phyloP scores from a whole-genome alignment of 352 stramenopile genomes.

The Phytophthora citrophthora region DNA sequence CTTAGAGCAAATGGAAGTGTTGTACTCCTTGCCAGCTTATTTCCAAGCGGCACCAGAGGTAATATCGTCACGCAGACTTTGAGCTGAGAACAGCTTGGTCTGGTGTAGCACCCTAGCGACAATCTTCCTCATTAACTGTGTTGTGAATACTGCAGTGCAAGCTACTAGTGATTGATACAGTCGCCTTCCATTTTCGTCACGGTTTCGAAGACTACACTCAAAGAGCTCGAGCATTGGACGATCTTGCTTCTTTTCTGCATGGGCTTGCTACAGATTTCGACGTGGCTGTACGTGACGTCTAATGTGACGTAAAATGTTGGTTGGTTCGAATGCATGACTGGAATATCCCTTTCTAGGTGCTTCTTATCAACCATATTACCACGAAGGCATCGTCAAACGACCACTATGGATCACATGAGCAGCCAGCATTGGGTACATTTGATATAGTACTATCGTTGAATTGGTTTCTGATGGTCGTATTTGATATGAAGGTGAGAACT shows the following conservation, averaged over 20 bases:
- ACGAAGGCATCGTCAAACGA: conserved; percentile 43
- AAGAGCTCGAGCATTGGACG: conserved; percentile 72
- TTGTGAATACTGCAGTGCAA: conserved; percentile 57
- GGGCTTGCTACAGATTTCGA: conserved; percentile 60
- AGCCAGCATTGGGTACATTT: conserved; percentile 41
- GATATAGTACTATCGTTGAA: not conserved
- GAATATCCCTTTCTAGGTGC: conserved; percentile 34
- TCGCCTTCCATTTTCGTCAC: conserved; percentile 95
- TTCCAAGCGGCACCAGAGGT: conserved; percentile 52
- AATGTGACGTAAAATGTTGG: not conserved
- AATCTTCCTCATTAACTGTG: not conserved
- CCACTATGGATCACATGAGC: conserved; percentile 20
- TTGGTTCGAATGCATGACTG: not conserved
- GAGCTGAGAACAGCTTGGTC: not conserved
- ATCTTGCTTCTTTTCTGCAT: conserved; percentile 75
- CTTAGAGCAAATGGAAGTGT: conserved; percentile 88
- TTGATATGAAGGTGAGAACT: conserved; percentile 60
- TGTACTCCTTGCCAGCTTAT: conserved; percentile 74
- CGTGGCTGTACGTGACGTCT: conserved; percentile 41
- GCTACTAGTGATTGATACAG: conserved; percentile 92
- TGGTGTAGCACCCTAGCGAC: no score
- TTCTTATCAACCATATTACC: conserved; percentile 81
- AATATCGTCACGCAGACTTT: not conserved
- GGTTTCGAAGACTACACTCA: conserved; percentile 78
- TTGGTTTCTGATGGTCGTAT: no score